A percentile compares a stretch with the other conserved stretches of the same genome.
Conservation (phyloP, 2,329 filamentous ascomycete species). For the Pseudopithomyces chartarum region DNA sequence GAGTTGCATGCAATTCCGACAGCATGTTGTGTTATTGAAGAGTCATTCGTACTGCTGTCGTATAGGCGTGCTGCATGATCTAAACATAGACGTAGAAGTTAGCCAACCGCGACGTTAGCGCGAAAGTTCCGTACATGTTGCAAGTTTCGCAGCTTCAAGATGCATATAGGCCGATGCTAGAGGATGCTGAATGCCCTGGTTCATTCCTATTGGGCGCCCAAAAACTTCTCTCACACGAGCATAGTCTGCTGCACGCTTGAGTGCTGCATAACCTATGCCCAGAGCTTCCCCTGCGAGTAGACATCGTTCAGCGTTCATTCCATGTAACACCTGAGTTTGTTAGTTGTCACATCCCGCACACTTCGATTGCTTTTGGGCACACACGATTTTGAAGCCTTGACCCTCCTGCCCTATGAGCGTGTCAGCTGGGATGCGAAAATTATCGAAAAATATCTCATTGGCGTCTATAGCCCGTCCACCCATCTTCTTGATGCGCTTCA, state of each 20-base stretch:
- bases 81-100: no score
- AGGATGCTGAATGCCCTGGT: conserved; percentile 65
- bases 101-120: no score
- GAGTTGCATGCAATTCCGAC: conserved; percentile 61
- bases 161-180: conserved; percentile 65
- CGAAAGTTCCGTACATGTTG: conserved; percentile 48
- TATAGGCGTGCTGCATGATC: conserved; percentile 64
- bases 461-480: conserved; percentile 81
- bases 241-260: conserved; percentile 50
- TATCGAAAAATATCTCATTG: conserved; percentile 87
- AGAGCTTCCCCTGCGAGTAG: conserved; percentile 74
- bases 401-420: conserved; percentile 73
- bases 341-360: neutral
- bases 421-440: conserved; percentile 69
- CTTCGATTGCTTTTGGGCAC: neutral
- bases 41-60: conserved; percentile 53
- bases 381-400: conserved; percentile 74
- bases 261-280: conserved; percentile 75
- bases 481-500: conserved; percentile 83
- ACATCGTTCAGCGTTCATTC: conserved; percentile 57
- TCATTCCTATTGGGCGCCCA: conserved; percentile 62
- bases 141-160: conserved; percentile 64
- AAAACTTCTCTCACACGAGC: conserved; percentile 59
- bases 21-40: conserved; percentile 49
- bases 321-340: conserved; percentile 40